Evolutionary conservation across 768 basidiomycete genomes (phyloP).

Genomic region (Naganishia antarctica): DNA sequence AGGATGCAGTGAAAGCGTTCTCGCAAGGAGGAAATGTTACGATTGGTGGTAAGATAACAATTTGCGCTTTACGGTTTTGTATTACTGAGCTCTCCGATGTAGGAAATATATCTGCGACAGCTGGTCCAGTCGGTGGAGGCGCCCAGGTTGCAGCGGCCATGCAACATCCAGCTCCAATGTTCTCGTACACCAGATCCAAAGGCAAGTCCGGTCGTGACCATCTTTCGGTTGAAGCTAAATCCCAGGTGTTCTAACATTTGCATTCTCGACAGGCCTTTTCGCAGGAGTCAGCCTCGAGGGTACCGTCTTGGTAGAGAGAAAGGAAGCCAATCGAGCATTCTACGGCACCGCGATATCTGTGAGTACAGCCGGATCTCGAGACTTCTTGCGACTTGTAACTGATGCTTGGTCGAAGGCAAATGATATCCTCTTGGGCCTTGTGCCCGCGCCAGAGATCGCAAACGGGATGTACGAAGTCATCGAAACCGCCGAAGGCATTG

Average conservation of each 20-base stretch:
- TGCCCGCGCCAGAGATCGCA: slow-evolving; percentile 96
- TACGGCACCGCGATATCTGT: slow-evolving; percentile 80
- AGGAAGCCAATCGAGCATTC: slow-evolving; percentile 87
- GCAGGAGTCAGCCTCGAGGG: slow-evolving; percentile 93
- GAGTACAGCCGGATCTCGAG: neutral
- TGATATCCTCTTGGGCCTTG: slow-evolving; percentile 86
- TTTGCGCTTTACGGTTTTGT: neutral
- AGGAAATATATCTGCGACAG: slow-evolving; percentile 58
- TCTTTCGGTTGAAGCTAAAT: too few species aligned
- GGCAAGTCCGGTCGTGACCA: slow-evolving; percentile 53
- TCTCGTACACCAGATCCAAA: slow-evolving; percentile 92
- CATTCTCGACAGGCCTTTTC: slow-evolving; percentile 66
- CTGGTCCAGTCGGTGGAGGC: slow-evolving; percentile 91
- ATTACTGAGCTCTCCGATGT: too few species aligned
- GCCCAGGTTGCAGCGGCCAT: slow-evolving; percentile 76
- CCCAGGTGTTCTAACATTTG: slow-evolving; percentile 25
- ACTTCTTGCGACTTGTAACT: neutral
- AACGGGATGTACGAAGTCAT: slow-evolving; percentile 90
- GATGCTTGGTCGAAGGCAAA: slow-evolving; percentile 52
- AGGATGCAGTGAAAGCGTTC: slow-evolving; percentile 92
- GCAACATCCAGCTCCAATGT: slow-evolving; percentile 87
- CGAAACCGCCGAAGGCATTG: slow-evolving; percentile 77
- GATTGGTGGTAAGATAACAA: slow-evolving; percentile 66
- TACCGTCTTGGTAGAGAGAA: slow-evolving; percentile 86
- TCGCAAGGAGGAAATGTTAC: slow-evolving; percentile 93